Evolutionary conservation across 176 grass and related monocot species (phyloP).

Genomic region (Calamus simplicifolius): DNA sequence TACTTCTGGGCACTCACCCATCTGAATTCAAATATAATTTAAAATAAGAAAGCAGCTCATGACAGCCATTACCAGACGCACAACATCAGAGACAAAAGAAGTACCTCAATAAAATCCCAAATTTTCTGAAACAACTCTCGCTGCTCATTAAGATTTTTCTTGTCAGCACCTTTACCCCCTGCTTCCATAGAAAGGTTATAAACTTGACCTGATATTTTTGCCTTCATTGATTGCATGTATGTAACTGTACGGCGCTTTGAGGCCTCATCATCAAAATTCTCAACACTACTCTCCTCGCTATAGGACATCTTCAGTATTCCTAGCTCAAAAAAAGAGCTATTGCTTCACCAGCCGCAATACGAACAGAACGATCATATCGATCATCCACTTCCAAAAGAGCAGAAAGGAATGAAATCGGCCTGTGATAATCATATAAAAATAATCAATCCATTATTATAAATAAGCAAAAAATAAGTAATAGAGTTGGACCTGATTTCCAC

Average conservation of each 20-base stretch:
- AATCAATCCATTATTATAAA: neutral
- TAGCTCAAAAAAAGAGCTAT: slow-evolving; percentile 78
- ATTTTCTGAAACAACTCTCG: slow-evolving; percentile 79
- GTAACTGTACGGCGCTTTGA: slow-evolving; percentile 57
- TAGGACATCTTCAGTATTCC: slow-evolving; percentile 56
- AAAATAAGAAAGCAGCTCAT: too few species aligned
- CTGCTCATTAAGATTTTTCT: slow-evolving; percentile 94
- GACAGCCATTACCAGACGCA: too few species aligned
- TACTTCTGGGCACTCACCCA: slow-evolving; percentile 58
- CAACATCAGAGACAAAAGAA: slow-evolving; percentile 1
- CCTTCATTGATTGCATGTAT: slow-evolving; percentile 83
- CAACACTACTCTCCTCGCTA: slow-evolving; percentile 31
- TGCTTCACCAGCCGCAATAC: slow-evolving; percentile 96
- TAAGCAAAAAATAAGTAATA: neutral
- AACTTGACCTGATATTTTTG: slow-evolving; percentile 64
- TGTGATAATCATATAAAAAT: slow-evolving; percentile 5
- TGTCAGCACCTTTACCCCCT: slow-evolving; percentile 87
- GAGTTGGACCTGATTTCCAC: neutral
- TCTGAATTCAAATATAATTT: slow-evolving; percentile 28
- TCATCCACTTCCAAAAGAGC: slow-evolving; percentile 69
- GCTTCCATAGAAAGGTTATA: slow-evolving; percentile 66
- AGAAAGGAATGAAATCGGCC: slow-evolving; percentile 62
- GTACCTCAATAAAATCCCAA: slow-evolving; percentile 81
- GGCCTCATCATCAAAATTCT: slow-evolving; percentile 27
- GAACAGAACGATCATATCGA: slow-evolving; percentile 41